These are phyloP conservation scores for Aspergillus ostianus DNA, from an alignment of 495 filamentous ascomycete genomes.

Conservation along the genomic window DNA sequence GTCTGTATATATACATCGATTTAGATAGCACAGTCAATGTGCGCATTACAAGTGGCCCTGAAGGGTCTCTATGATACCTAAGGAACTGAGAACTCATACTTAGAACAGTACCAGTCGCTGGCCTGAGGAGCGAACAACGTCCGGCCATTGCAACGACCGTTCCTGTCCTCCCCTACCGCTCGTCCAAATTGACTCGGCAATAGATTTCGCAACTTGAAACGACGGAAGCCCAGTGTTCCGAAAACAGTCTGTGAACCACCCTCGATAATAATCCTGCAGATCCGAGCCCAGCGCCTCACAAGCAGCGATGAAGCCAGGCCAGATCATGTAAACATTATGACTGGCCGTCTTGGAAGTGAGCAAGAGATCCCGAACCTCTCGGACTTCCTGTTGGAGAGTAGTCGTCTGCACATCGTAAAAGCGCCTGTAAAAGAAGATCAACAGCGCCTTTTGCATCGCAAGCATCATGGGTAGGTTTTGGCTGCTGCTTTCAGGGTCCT, in stretches of 20 bases:
- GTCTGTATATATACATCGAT: too few species aligned
- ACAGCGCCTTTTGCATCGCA: slow-evolving; percentile 25
- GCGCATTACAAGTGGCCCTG: too few species aligned
- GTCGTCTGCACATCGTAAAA: slow-evolving; percentile 27
- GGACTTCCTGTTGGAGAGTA: slow-evolving; percentile 24
- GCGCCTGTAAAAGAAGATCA: slow-evolving; percentile 32
- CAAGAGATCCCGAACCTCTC: slow-evolving; percentile 20
- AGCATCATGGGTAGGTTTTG: slow-evolving; percentile 20
- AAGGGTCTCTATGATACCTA: too few species aligned
- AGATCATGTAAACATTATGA: slow-evolving; percentile 11
- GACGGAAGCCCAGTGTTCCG: slow-evolving; percentile 17
- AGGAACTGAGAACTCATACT: background rate
- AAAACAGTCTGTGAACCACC: slow-evolving; percentile 26
- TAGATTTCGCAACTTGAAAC: slow-evolving; percentile 4
- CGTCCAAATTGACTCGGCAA: slow-evolving; percentile 10
- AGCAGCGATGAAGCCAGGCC: slow-evolving; percentile 31
- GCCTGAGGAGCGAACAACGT: slow-evolving; percentile 7
- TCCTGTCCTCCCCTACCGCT: background rate
- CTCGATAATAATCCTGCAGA: slow-evolving; percentile 21
- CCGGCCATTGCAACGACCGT: slow-evolving; percentile 6
- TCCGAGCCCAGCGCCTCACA: slow-evolving; percentile 26
- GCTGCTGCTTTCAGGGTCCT: slow-evolving; percentile 6
- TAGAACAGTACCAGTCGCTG: slow-evolving; percentile 1
- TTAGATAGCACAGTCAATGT: too few species aligned
- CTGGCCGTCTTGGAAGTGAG: slow-evolving; percentile 16